These are phyloP conservation scores for Kitagawia praeruptora DNA, from an alignment of 129 eudicot genomes.

Conservation along the genomic window DNA sequence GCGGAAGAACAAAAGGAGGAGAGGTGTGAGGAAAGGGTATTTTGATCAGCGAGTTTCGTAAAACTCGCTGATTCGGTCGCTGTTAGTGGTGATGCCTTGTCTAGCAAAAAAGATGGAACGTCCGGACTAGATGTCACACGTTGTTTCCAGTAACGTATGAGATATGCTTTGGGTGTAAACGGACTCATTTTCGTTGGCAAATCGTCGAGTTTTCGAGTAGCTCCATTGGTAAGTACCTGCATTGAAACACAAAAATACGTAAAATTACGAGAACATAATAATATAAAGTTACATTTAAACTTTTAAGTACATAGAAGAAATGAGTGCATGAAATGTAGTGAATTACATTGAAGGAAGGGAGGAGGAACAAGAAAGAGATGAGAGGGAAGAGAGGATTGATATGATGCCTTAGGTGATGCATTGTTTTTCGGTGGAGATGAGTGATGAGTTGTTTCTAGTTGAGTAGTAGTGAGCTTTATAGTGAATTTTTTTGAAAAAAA, in stretches of 20 bases:
- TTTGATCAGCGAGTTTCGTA: slow-evolving; percentile 20
- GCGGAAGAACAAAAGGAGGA: slow-evolving; percentile 17
- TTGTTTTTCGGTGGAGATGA: neutral
- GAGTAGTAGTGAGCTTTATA: neutral
- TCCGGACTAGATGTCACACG: slow-evolving; percentile 21
- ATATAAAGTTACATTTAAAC: neutral
- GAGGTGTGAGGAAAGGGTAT: slow-evolving; percentile 3
- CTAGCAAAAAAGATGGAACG: slow-evolving; percentile 24
- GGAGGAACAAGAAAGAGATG: neutral
- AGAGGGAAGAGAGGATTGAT: neutral
- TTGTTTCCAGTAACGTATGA: slow-evolving; percentile 34
- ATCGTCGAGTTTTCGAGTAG: neutral
- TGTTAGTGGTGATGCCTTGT: slow-evolving; percentile 35
- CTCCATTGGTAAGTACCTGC: slow-evolving; percentile 4
- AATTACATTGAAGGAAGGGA: neutral
- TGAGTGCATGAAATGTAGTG: neutral
- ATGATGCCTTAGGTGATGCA: neutral
- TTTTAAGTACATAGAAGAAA: neutral
- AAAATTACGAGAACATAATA: neutral
- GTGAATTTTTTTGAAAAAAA: neutral
- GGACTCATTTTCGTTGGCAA: slow-evolving; percentile 13
- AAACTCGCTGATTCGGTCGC: slow-evolving; percentile 23
- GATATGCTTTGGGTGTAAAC: slow-evolving; percentile 25
- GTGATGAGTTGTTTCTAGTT: neutral
- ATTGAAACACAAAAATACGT: neutral